These are phyloP conservation scores for Endoconidiophora polonica DNA, from an alignment of 2,329 filamentous ascomycete genomes.

Conservation along the genomic window DNA sequence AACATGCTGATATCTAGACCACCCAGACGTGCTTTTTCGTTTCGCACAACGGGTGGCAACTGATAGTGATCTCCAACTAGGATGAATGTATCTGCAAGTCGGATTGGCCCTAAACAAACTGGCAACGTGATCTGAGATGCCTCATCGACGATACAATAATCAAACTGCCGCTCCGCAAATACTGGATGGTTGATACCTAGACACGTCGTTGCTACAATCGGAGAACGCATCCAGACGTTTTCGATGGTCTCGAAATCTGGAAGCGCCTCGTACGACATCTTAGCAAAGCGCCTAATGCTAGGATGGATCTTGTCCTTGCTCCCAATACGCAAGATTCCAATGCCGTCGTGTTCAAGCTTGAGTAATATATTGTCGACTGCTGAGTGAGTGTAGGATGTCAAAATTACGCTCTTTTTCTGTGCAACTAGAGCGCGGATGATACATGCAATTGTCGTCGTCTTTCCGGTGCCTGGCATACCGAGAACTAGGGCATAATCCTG, in stretches of 20 bases:
- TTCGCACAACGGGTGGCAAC: constrained; percentile 82
- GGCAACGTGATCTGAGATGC: constrained; percentile 94
- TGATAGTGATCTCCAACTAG: constrained; percentile 95
- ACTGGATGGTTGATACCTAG: constrained; percentile 78
- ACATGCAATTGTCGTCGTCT: constrained; percentile 94
- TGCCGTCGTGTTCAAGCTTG: constrained; percentile 67
- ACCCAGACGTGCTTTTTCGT: constrained; percentile 69
- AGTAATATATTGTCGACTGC: constrained; percentile 96
- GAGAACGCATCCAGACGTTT: constrained; percentile 66
- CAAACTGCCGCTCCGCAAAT: constrained; percentile 78
- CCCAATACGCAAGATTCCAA: constrained; percentile 71
- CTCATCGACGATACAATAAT: constrained; percentile 97
- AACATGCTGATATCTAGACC: constrained; percentile 88
- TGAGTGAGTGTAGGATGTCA: constrained; percentile 93
- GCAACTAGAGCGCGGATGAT: constrained; percentile 82
- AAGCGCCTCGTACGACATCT: constrained; percentile 57
- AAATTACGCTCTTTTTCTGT: constrained; percentile 78
- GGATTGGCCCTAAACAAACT: constrained; percentile 83
- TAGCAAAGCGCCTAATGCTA: constrained; percentile 48
- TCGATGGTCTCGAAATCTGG: constrained; percentile 69
- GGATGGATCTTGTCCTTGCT: constrained; percentile 65
- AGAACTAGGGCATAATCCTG: constrained; percentile 92
- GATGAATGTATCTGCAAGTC: constrained; percentile 83
- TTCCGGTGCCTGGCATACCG: constrained; percentile 95
- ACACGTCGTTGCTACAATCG: constrained; percentile 88